Evolutionary conservation across 495 filamentous ascomycete species (phyloP), one percentile per base, ranked within the genome.

Genomic region (Podospora australis): DNA sequence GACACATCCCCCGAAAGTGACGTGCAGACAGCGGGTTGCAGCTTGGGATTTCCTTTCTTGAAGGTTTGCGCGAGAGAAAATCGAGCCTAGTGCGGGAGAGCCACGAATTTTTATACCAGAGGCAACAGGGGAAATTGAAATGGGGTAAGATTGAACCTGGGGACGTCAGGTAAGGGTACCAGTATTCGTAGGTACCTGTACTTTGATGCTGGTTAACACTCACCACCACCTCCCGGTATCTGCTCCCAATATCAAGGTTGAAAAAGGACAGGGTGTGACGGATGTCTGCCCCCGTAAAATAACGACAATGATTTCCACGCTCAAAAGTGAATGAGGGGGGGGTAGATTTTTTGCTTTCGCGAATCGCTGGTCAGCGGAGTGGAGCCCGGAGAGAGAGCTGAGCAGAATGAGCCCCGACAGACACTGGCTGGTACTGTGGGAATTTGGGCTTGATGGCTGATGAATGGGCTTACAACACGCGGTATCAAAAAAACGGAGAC

Each of bases 1-100:
- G n/a, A n/a, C n/a, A n/a, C n/a, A n/a, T n/a, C n/a, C n/a, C n/a
- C n/a, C n/a, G n/a, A n/a, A n/a, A n/a, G n/a, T 40, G 32, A 36
- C 14, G 32, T 40, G 38, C 40, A 43, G 20, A 28, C 44, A 24
- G 38, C n/a, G 17, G 17, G 34, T 9, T 16, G 19, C 6, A 23
- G 14, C 21, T 28, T 29, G 25, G 47, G 11, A 23, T 4, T 39
- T 28, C 44, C 32, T 17, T 21, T 38, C 25, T 14, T 20, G 50
- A 32, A n/a, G 53, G 47, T 51, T 57, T 46, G 50, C 39, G 45
- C 53, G 54, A 50, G 54, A 52, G 58, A 59, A 59, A 61, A 66
- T 63, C 46, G 52, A 61, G 63, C 50, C 39, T 63, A 63, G 60
- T 59, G 57, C 55, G 60, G 62, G 56, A 51, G 46, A 17, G 48